phyloP scores from a whole-genome alignment of 108 stramenopile genomes.

The Fragilariopsis cylindrus region DNA sequence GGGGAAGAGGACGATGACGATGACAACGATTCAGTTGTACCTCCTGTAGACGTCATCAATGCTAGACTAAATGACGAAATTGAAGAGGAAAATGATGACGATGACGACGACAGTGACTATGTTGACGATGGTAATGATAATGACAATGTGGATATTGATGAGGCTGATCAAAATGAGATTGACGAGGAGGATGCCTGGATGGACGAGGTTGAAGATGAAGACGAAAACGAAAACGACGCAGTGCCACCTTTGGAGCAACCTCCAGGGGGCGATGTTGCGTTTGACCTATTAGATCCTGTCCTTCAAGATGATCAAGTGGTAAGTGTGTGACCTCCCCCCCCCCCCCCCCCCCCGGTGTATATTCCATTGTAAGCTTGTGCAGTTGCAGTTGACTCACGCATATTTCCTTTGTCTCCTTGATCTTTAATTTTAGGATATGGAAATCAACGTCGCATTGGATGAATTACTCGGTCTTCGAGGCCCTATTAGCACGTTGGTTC shows the following conservation, averaged over 20 bases:
- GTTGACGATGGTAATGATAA: background rate
- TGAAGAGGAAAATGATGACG: background rate
- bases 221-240: background rate
- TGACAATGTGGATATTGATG: background rate
- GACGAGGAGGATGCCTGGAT: background rate
- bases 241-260: conserved; percentile 23
- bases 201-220: background rate
- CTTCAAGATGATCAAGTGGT: conserved; percentile 70
- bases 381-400: background rate
- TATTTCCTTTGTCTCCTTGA: conserved; percentile 11
- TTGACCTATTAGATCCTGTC: conserved; percentile 66
- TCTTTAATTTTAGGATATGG: conserved; percentile 56
- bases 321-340: conserved; percentile 15
- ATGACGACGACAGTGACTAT: background rate
- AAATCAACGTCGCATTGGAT: conserved; percentile 89
- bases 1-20: background rate
- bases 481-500: conserved; percentile 72
- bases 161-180: background rate
- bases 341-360: background rate
- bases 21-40: too few relatives aligned
- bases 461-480: conserved; percentile 94
- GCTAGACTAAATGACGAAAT: background rate
- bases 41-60: background rate
- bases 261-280: conserved; percentile 8
- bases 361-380: background rate